Percentiles rank a stretch among this genome's conserved stretches.
These are phyloP conservation scores for Cryphonectria japonica DNA, from an alignment of 2,329 filamentous ascomycete genomes.

Conservation along the genomic window DNA sequence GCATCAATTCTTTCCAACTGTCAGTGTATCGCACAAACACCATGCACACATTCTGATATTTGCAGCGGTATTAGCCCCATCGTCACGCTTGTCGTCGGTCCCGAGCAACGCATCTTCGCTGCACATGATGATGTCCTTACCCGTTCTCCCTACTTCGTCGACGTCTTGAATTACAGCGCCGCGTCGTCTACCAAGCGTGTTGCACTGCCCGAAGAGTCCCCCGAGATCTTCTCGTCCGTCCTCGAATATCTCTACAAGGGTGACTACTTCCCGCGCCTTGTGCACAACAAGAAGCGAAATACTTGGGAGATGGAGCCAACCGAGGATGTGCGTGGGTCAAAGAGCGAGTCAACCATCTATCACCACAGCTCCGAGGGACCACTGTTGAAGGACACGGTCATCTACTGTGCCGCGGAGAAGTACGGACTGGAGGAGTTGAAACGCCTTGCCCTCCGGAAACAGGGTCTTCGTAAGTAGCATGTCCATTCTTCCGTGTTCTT, in stretches of 20 bases:
- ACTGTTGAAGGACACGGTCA: conserved; percentile 84
- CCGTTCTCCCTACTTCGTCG: conserved; percentile 77
- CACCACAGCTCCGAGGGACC: conserved; percentile 66
- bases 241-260: conserved; percentile 94
- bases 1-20: background rate
- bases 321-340: conserved; percentile 48
- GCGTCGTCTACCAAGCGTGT: conserved; percentile 70
- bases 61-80: conserved; percentile 64
- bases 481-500: background rate
- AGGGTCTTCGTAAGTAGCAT: conserved; percentile 70
- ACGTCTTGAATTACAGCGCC: conserved; percentile 64
- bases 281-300: conserved; percentile 80
- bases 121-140: conserved; percentile 86
- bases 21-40: background rate
- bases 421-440: conserved; percentile 86
- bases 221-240: conserved; percentile 87
- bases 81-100: conserved; percentile 80
- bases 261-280: conserved; percentile 83
- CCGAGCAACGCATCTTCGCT: conserved; percentile 83
- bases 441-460: conserved; percentile 82
- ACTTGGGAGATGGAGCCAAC: conserved; percentile 80
- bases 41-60: conserved; percentile 14
- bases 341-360: conserved; percentile 68
- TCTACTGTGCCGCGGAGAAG: conserved; percentile 86
- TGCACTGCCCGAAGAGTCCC: conserved; percentile 80